Evolutionary conservation across 176 grass and related monocot species (phyloP).

Genomic region (Leersia perrieri): DNA sequence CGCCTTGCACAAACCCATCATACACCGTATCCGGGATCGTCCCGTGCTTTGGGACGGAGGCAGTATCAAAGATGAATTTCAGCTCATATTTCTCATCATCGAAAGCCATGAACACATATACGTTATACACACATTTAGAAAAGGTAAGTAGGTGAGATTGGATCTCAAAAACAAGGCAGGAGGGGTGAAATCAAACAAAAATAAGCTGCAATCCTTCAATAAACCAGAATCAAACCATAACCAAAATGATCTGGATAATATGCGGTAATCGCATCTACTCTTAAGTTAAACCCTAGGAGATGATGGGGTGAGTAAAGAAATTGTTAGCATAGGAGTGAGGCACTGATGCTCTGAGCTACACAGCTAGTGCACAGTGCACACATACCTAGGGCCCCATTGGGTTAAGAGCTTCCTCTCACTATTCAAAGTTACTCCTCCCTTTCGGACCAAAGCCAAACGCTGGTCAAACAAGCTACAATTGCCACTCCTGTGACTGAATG

Average conservation of each 20-base stretch:
- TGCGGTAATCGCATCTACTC: not conserved
- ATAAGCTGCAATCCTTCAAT: not conserved
- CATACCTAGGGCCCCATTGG: constrained; percentile 4
- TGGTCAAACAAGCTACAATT: constrained; percentile 38
- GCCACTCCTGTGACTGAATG: constrained; percentile 20
- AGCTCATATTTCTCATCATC: not conserved
- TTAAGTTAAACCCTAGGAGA: not conserved
- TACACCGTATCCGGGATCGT: too few relatives aligned
- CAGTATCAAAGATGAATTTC: too few relatives aligned
- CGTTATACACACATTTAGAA: too few relatives aligned
- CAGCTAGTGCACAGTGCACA: constrained; percentile 12
- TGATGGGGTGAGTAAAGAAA: constrained; percentile 5
- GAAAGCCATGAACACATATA: not conserved
- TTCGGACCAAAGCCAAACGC: constrained; percentile 36
- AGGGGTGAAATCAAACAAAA: not conserved
- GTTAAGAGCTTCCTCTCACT: not conserved
- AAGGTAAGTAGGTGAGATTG: too few relatives aligned
- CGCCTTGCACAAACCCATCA: too few relatives aligned
- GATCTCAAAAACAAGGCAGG: not conserved
- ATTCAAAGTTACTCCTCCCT: constrained; percentile 13
- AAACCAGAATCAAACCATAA: not conserved
- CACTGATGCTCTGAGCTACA: not conserved
- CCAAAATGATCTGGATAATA: not conserved
- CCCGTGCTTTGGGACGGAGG: too few relatives aligned
- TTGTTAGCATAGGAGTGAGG: not conserved